Evolutionary conservation across 208 protist genomes (phyloP), one percentile per base, ranked within the genome.

Genomic region (Leishmania turanica): DNA sequence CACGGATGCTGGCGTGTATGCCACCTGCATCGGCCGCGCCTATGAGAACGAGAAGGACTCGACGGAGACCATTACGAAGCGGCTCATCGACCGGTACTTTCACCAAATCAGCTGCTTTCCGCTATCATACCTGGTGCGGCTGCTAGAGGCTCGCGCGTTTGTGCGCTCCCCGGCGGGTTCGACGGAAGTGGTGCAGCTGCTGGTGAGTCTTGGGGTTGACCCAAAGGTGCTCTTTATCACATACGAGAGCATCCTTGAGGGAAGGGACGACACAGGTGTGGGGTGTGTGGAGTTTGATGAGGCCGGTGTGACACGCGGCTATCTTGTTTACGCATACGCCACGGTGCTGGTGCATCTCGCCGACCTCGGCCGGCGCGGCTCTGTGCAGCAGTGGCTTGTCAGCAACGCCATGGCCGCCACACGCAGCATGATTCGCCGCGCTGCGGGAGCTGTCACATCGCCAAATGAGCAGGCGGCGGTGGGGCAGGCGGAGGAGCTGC

Each of bases 121-220:
- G 3, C 77, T 98, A 15, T 87, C 87, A 56, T 90, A 87, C 77
- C 84, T 98, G 66, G 87, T 93, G 64, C 90, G 87, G 74, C 79
- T 91, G 76, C 83, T 96, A 21, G 95, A 98, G 87, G 83, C 90
- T 19, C 66, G 87, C 65, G 66, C 85, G 34, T 96, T 90, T 79
- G 51, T 64, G 9, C 71, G 69, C 8, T 83, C 79, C 27, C 93
- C 92, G 45, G 40, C 78, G 0, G 95, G 95, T 0, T 92, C 88
- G 27, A 69, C 78, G 24, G 47, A 84, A 6, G 89, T 88, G 42
- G 93, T 95, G 49, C 78, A 90, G 74, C 77, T 98, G 31, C 84
- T 98, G n/a, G 76, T 90, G 34, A 83, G 83, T 64, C 90, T 89
- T 84, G 83, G 85, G 42, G 92, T 96, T 17, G 93, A 96, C 66